Evolutionary conservation across 306 rosid species (phyloP).

Genomic region (Ormosia semicastrata): DNA sequence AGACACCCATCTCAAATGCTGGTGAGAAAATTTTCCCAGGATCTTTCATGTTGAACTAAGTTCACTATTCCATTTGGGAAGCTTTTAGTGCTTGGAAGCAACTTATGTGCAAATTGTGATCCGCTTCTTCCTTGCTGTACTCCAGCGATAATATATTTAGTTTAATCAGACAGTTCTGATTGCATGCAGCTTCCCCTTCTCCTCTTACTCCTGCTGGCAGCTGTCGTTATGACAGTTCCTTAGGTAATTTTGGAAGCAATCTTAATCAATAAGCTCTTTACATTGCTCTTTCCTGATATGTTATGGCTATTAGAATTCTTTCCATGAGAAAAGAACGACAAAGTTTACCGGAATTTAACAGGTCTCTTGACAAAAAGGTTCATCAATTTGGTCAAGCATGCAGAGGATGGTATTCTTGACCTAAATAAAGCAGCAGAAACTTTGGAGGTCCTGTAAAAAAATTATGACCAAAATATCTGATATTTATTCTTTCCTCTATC

Average conservation of each 20-base stretch:
- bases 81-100: constrained; percentile 20
- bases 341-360: constrained; percentile 44
- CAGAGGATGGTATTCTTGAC: constrained; percentile 95
- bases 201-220: constrained; percentile 89
- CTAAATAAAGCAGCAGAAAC: constrained; percentile 97
- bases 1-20: constrained; percentile 72
- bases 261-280: constrained; percentile 2
- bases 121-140: background rate
- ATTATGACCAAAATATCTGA: constrained; percentile 5
- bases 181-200: constrained; percentile 70
- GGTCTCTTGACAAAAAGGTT: constrained; percentile 96
- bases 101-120: constrained; percentile 2
- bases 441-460: constrained; percentile 59
- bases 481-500: constrained; percentile 1
- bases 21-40: constrained; percentile 46
- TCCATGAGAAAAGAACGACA: constrained; percentile 29
- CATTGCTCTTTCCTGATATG: constrained; percentile 7
- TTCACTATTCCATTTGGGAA: constrained; percentile 14
- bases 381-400: constrained; percentile 87
- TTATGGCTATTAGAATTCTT: constrained; percentile 14
- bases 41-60: constrained; percentile 9
- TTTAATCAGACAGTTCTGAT: constrained; percentile 24
- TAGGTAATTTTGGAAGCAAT: constrained; percentile 59
- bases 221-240: constrained; percentile 95
- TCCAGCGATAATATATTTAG: background rate